Evolutionary conservation across 306 rosid species (phyloP).

Genomic region (Sindora glabra): DNA sequence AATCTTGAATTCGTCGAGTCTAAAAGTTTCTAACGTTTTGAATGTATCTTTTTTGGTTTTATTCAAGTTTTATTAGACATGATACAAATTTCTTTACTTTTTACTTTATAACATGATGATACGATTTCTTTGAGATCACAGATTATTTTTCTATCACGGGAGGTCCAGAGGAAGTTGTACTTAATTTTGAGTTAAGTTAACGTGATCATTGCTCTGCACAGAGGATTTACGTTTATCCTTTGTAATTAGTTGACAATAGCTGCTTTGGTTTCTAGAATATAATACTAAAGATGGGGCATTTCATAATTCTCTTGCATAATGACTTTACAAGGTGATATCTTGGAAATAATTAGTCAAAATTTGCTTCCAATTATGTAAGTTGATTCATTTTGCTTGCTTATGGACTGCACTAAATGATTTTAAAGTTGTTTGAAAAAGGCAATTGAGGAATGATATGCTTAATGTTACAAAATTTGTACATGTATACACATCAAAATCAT

Average conservation of each 20-base stretch:
- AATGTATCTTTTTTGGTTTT: background rate
- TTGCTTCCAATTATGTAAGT: no score
- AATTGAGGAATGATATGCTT: background rate
- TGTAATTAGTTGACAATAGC: background rate
- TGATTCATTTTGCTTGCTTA: background rate
- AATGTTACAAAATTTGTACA: no score
- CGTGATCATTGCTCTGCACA: conserved; percentile 3
- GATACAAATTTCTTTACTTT: background rate
- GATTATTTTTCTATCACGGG: background rate
- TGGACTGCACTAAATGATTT: background rate
- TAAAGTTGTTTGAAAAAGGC: background rate
- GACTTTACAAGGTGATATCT: no score
- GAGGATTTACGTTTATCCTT: background rate
- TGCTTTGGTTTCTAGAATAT: background rate
- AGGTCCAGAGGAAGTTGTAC: background rate
- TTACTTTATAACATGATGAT: conserved; percentile 17
- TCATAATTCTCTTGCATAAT: background rate
- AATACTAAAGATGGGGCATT: background rate
- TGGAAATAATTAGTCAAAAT: no score
- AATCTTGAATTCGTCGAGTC: conserved; percentile 40
- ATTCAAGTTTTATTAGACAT: background rate
- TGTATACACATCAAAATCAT: no score
- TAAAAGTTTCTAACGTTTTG: conserved; percentile 19
- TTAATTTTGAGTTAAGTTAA: background rate
- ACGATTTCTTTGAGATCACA: conserved; percentile 11